These are phyloP conservation scores for Acorus gramineus DNA, from an alignment of 106 monocot genomes.

Conservation along the genomic window DNA sequence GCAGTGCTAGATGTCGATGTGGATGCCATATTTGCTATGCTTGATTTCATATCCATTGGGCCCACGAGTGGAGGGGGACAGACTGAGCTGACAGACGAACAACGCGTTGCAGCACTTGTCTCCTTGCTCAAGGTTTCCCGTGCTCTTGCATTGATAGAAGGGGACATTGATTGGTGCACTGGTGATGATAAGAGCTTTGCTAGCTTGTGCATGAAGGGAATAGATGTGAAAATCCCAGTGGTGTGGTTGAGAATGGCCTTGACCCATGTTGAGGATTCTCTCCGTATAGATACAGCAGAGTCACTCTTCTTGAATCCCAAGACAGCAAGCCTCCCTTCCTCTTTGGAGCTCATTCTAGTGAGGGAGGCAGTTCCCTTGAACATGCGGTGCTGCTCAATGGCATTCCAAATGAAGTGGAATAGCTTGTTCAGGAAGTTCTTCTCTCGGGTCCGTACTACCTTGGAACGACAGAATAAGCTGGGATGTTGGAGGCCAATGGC, in stretches of 20 bases:
- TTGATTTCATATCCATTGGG: conserved; percentile 63
- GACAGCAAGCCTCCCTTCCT: conserved; percentile 83
- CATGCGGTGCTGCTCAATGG: conserved; percentile 88
- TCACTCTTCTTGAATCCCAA: conserved; percentile 92
- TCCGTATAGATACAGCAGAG: conserved; percentile 87
- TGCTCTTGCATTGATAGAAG: conserved; percentile 66
- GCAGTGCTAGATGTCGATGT: conserved; percentile 69
- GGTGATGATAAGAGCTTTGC: conserved; percentile 26
- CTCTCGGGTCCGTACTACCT: conserved; percentile 62
- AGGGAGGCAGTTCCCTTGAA: conserved; percentile 82
- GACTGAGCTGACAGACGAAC: conserved; percentile 36
- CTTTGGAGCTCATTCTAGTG: conserved; percentile 71
- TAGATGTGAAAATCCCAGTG: conserved; percentile 56
- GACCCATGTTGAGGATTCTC: conserved; percentile 72
- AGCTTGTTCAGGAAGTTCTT: conserved; percentile 92
- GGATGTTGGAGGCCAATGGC: conserved; percentile 37
- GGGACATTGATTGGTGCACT: conserved; percentile 68
- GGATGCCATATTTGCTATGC: conserved; percentile 90
- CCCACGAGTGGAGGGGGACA: conserved; percentile 7
- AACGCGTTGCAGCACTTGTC: conserved; percentile 77
- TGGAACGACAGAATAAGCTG: conserved; percentile 88
- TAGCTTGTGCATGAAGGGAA: conserved; percentile 53
- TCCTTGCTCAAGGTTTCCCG: conserved; percentile 93
- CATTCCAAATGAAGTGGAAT: conserved; percentile 98
- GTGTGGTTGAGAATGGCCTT: conserved; percentile 69